Conservation (phyloP, 148 eudicot species). For the Persicaria maculosa region DNA sequence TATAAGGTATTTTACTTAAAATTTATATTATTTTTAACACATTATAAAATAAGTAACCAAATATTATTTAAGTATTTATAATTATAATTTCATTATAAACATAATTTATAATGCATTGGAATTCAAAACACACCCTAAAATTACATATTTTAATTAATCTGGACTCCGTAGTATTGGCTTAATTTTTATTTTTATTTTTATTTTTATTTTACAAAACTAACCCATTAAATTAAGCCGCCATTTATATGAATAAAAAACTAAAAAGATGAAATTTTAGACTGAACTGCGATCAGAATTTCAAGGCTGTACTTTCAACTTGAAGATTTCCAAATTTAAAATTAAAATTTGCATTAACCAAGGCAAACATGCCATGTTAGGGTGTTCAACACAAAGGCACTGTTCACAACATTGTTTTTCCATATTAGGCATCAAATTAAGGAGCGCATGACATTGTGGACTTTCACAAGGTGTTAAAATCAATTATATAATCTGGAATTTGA, state of each 20-base stretch:
- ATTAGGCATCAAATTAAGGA: constrained; percentile 24
- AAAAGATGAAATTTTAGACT: not conserved
- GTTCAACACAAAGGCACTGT: constrained; percentile 21
- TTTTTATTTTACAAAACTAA: too few relatives aligned
- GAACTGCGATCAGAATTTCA: not conserved
- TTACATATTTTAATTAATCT: too few relatives aligned
- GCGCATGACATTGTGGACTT: constrained; percentile 13
- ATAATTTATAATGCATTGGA: too few relatives aligned
- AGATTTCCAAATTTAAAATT: constrained; percentile 18
- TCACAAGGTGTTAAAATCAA: not conserved
- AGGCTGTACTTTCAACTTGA: constrained; percentile 2
- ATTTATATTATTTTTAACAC: too few relatives aligned
- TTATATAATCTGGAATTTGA: not conserved
- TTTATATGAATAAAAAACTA: not conserved
- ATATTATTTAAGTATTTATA: too few relatives aligned
- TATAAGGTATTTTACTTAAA: too few relatives aligned
- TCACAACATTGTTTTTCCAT: constrained; percentile 19
- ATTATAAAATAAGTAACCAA: too few relatives aligned
- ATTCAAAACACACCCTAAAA: too few relatives aligned
- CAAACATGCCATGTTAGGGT: constrained; percentile 39
- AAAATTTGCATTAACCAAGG: constrained; percentile 21
- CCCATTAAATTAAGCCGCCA: not conserved
- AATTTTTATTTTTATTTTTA: too few relatives aligned
- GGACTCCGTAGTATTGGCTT: too few relatives aligned
- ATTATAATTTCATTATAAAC: too few relatives aligned